phyloP scores from a whole-genome alignment of 495 filamentous ascomycete species.

The Trichoderma gamsii region DNA sequence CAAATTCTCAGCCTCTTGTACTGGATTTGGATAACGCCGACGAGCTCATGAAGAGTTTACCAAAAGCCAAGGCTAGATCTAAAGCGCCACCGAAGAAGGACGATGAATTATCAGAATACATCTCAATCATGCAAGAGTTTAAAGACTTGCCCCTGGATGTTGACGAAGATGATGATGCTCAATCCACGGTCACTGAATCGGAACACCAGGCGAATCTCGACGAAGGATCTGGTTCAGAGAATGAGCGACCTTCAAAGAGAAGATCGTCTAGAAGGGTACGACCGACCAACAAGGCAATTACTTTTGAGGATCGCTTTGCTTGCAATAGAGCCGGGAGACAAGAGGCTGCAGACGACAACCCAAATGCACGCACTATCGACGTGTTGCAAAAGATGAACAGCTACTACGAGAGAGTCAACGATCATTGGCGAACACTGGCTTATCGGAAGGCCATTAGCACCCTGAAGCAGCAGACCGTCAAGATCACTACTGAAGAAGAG shows the following conservation, averaged over 20 bases:
- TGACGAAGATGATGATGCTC: conserved; percentile 30
- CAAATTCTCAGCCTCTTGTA: not conserved
- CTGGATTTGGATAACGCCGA: conserved; percentile 47
- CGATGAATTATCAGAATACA: conserved; percentile 32
- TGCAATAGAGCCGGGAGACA: conserved; percentile 39
- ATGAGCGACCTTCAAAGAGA: conserved; percentile 19
- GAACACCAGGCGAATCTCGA: conserved; percentile 21
- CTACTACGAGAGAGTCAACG: conserved; percentile 67
- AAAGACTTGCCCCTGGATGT: conserved; percentile 35
- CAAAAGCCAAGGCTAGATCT: not conserved
- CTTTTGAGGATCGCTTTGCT: conserved; percentile 37
- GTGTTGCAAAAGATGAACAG: conserved; percentile 76
- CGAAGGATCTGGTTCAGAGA: conserved; percentile 22
- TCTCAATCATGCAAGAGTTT: conserved; percentile 29
- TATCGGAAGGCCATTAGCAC: conserved; percentile 77
- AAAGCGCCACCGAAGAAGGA: not conserved
- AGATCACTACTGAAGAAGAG: conserved; percentile 61
- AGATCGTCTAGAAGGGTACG: conserved; percentile 14
- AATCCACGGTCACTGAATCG: conserved; percentile 20
- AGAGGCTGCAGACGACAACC: conserved; percentile 30
- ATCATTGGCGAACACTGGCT: conserved; percentile 73
- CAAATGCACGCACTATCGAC: conserved; percentile 70
- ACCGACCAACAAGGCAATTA: conserved; percentile 19
- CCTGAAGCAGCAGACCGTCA: conserved; percentile 58
- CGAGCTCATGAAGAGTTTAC: conserved; percentile 27